Conservation (phyloP, 2,329 filamentous ascomycete species). For the Chrysoporthe austroafricana region DNA sequence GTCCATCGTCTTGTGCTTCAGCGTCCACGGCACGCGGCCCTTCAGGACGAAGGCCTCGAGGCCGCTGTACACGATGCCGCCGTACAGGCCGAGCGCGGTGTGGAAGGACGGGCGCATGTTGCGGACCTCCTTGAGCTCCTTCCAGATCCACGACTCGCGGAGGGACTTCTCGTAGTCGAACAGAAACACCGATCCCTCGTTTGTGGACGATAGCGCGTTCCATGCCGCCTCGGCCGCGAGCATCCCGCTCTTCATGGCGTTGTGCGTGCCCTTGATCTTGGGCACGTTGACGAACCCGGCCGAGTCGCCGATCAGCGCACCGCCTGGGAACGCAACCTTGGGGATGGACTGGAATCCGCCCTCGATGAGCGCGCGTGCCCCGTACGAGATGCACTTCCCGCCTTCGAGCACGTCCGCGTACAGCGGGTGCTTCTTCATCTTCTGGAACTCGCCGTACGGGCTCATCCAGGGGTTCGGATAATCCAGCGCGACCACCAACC, state of each 20-base stretch:
- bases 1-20: conserved; percentile 82
- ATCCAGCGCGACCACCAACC: conserved; percentile 90
- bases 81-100: conserved; percentile 81
- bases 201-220: conserved; percentile 65
- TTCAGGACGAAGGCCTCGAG: conserved; percentile 87
- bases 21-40: conserved; percentile 87
- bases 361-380: conserved; percentile 87
- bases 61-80: conserved; percentile 89
- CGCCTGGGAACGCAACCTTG: conserved; percentile 94
- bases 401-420: conserved; percentile 88
- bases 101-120: conserved; percentile 98
- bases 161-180: conserved; percentile 93
- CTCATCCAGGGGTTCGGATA: conserved; percentile 97
- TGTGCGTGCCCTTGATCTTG: conserved; percentile 98
- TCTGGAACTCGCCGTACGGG: conserved; percentile 95
- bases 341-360: conserved; percentile 98
- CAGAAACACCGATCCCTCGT: conserved; percentile 79
- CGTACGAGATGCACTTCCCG: conserved; percentile 97
- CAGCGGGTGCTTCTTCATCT: conserved; percentile 96
- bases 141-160: conserved; percentile 87
- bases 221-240: conserved; percentile 90
- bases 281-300: conserved; percentile 97
- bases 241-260: conserved; percentile 97
- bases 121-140: conserved; percentile 89
- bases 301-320: conserved; percentile 92